Conservation (phyloP, 345 rosid species). For the Orychophragmus violaceus region DNA sequence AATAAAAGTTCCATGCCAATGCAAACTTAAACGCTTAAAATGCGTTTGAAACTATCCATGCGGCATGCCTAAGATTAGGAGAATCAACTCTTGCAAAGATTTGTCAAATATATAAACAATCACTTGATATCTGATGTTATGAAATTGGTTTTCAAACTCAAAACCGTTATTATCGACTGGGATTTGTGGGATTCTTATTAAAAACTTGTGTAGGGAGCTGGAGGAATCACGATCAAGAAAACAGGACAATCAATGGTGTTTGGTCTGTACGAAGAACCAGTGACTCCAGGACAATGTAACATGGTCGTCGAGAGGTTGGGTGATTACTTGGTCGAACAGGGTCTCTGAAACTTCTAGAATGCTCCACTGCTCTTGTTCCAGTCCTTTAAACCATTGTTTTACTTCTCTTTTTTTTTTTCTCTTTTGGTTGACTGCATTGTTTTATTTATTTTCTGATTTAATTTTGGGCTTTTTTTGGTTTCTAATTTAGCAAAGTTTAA, state of each 20-base stretch:
- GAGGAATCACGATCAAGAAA: slow-evolving; percentile 74
- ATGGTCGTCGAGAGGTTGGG: slow-evolving; percentile 87
- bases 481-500: slow-evolving; percentile 1
- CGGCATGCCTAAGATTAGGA: neutral
- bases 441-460: neutral
- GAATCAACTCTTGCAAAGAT: neutral
- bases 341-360: slow-evolving; percentile 32
- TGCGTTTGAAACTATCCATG: neutral
- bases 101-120: neutral
- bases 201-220: slow-evolving; percentile 45
- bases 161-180: neutral
- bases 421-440: neutral
- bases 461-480: slow-evolving; percentile 2
- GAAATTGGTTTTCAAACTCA: neutral
- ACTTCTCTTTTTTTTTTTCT: neutral
- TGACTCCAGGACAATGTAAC: slow-evolving; percentile 87
- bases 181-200: neutral
- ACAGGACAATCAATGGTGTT: slow-evolving; percentile 65
- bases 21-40: neutral
- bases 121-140: neutral
- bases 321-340: slow-evolving; percentile 75
- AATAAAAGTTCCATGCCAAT: neutral
- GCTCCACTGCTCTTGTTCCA: neutral
- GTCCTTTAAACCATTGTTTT: slow-evolving; percentile 5
- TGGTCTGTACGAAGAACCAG: slow-evolving; percentile 71